A percentile compares a stretch with the other conserved stretches of the same genome.
phyloP scores from a whole-genome alignment of 108 stramenopile genomes.

The Nannochloropsis salina region DNA sequence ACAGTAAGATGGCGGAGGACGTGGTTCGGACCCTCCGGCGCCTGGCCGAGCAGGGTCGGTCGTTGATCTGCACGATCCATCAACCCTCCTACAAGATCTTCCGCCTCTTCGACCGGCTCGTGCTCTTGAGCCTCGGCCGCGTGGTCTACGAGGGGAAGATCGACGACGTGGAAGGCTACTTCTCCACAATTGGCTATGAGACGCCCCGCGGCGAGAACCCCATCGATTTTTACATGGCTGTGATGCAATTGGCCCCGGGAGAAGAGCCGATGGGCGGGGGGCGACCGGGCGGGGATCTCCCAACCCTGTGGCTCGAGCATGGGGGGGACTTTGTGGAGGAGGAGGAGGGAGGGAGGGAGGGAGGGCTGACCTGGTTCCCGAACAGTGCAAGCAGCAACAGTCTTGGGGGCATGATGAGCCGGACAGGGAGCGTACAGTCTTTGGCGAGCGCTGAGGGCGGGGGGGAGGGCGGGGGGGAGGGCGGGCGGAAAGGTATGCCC shows the following conservation, averaged over 20 bases:
- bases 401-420: neutral
- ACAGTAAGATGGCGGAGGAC: conserved; percentile 33
- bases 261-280: neutral
- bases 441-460: neutral
- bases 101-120: conserved; percentile 23
- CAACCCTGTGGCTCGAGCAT: neutral
- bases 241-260: conserved; percentile 21
- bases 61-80: conserved; percentile 33
- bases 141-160: conserved; percentile 28
- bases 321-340: neutral
- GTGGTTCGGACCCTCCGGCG: conserved; percentile 23
- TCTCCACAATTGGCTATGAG: neutral
- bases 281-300: neutral
- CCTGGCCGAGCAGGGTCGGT: conserved; percentile 20
- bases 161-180: conserved; percentile 25
- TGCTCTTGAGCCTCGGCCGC: conserved; percentile 31
- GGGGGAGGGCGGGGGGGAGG: neutral
- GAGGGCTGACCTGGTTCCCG: neutral
- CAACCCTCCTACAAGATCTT: conserved; percentile 36
- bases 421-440: neutral
- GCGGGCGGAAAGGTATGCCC: neutral
- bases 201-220: conserved; percentile 29
- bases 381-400: neutral
- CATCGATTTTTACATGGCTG: conserved; percentile 27
- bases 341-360: neutral